phyloP scores from a whole-genome alignment of 176 grass and related monocot species.

The Neostapfia colusana region DNA sequence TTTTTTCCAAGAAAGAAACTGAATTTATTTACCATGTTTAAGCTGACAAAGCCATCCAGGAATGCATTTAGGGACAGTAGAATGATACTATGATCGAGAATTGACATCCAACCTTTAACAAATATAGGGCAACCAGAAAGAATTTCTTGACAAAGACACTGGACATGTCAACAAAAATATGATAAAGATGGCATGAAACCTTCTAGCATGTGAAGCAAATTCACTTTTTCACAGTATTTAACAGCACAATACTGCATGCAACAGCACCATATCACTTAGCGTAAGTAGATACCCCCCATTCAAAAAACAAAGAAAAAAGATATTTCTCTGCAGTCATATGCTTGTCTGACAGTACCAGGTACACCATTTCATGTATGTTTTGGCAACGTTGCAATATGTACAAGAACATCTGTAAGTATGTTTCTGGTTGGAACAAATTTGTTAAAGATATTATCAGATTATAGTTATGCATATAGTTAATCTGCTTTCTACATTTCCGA shows the following conservation, averaged over 20 bases:
- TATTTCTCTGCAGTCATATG: not conserved
- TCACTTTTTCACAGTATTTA: not conserved
- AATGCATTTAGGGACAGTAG: not conserved
- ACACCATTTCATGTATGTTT: constrained; percentile 10
- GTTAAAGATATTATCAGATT: not conserved
- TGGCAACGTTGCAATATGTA: not conserved
- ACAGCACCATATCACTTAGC: not conserved
- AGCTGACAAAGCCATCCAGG: not conserved
- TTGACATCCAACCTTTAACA: constrained; percentile 4
- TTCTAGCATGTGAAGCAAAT: not conserved
- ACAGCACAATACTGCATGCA: too few species aligned
- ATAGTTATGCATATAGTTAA: not conserved
- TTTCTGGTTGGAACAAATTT: not conserved
- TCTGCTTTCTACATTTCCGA: not conserved
- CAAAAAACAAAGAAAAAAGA: not conserved
- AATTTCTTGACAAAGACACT: not conserved
- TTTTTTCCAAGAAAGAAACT: too few species aligned
- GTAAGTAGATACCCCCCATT: not conserved
- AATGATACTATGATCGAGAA: not conserved
- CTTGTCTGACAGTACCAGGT: not conserved
- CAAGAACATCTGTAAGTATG: not conserved
- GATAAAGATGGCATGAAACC: not conserved
- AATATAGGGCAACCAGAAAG: not conserved
- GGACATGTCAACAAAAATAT: not conserved
- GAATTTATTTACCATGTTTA: not conserved